A percentile compares a stretch with the other conserved stretches of the same genome.
Evolutionary conservation across 805 yeast species (phyloP).

Genomic region (Candida oleophila): DNA sequence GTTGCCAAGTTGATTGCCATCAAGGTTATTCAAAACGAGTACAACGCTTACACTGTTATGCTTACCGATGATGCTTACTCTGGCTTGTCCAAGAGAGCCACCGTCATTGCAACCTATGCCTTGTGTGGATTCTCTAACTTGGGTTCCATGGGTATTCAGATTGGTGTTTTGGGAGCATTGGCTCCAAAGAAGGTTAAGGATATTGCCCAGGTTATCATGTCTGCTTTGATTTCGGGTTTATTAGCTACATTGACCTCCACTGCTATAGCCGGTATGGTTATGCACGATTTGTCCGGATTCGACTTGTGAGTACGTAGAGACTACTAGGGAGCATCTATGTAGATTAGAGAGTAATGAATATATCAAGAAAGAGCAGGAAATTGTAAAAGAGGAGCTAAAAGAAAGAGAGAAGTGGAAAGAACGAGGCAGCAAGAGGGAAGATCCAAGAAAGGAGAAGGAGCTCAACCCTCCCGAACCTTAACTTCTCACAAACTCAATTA

Average conservation of each 20-base stretch:
- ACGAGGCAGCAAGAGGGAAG: too few species aligned
- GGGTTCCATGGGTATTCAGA: constrained; percentile 60
- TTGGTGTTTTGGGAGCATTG: constrained; percentile 58
- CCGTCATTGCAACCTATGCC: constrained; percentile 58
- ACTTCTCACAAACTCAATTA: too few species aligned
- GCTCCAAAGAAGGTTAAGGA: constrained; percentile 48
- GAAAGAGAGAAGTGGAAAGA: too few species aligned
- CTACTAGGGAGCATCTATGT: too few species aligned
- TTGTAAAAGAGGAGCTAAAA: too few species aligned
- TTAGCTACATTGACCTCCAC: constrained; percentile 56
- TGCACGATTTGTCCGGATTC: constrained; percentile 43
- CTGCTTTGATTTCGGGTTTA: constrained; percentile 53
- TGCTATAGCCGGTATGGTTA: constrained; percentile 62
- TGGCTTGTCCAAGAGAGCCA: constrained; percentile 48
- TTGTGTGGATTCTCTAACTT: constrained; percentile 64
- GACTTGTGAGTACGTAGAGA: neutral
- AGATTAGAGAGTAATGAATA: too few species aligned
- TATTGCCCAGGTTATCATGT: constrained; percentile 44
- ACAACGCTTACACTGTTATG: constrained; percentile 49
- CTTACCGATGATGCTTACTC: constrained; percentile 43
- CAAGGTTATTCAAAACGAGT: constrained; percentile 63
- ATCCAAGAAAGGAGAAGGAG: too few species aligned
- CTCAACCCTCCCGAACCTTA: too few species aligned
- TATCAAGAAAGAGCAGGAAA: too few species aligned
- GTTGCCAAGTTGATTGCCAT: constrained; percentile 53